Evolutionary conservation across 352 stramenopile species (phyloP).

Genomic region (Pythium sp.): DNA sequence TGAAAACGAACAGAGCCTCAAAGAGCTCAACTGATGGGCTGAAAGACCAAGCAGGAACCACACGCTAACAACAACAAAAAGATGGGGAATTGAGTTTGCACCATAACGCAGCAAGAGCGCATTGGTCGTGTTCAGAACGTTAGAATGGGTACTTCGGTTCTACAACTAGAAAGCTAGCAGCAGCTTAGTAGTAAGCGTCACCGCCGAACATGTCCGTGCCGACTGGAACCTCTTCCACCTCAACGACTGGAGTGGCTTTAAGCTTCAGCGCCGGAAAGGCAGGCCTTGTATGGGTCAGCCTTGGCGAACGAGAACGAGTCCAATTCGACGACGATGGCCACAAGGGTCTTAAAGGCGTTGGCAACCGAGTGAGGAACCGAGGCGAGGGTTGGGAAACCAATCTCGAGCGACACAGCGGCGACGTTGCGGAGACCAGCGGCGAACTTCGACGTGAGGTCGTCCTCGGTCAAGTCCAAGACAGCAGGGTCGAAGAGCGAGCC

Average conservation of each 20-base stretch:
- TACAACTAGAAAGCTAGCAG: background rate
- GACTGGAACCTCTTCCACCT: slow-evolving; percentile 72
- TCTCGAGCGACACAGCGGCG: slow-evolving; percentile 93
- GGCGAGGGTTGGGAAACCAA: slow-evolving; percentile 96
- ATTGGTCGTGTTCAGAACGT: slow-evolving; percentile 20
- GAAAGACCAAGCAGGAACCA: background rate
- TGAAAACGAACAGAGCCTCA: background rate
- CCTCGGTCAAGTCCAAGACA: slow-evolving; percentile 98
- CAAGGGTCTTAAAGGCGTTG: slow-evolving; percentile 98
- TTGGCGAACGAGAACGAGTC: slow-evolving; percentile 98
- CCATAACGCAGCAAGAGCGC: slow-evolving; percentile 9
- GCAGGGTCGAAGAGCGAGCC: slow-evolving; percentile 98
- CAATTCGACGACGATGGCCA: slow-evolving; percentile 94
- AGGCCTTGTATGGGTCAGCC: slow-evolving; percentile 96
- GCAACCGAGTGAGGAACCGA: slow-evolving; percentile 98
- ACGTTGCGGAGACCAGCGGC: slow-evolving; percentile 92
- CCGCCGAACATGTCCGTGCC: slow-evolving; percentile 88
- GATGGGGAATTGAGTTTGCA: slow-evolving; percentile 9
- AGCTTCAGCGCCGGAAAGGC: slow-evolving; percentile 74
- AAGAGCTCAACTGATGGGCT: background rate
- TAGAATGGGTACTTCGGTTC: slow-evolving; percentile 6
- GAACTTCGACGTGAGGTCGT: slow-evolving; percentile 97
- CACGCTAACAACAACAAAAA: background rate
- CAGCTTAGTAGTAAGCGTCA: slow-evolving; percentile 66
- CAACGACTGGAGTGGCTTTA: slow-evolving; percentile 44